Base-by-base conservation (phyloP, 2,329 filamentous ascomycete genomes). In the Pseudopithomyces chartarum region DNA sequence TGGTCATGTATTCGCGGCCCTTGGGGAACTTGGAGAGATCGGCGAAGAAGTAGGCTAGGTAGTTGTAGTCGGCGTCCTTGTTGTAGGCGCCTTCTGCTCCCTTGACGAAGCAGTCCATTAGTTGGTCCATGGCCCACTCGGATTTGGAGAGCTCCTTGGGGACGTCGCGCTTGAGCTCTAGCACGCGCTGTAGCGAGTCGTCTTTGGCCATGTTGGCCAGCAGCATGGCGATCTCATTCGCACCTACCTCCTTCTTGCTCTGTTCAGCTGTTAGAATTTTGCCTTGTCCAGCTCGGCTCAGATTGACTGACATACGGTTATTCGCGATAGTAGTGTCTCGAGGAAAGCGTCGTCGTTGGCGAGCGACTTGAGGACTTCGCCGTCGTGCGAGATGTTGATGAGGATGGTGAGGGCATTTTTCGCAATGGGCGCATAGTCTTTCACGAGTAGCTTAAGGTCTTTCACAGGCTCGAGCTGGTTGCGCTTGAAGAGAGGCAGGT, bases 101-200 rank as follows among this genome's bases (percentile, higher is more conserved):
- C 79, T 95, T 96, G 72, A 98, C 95, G 73, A 99, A 99, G 66
- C 96, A 89, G 75, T 98, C 95, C 74, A 99, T 87, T 29, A 99
- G 81, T 76, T 98, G 95, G 74, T 97, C 92, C 67, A 98, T 85
- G 4, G 91, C 88, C 56, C 86, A 82, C 34, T 88, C 84, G 39
- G 91, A 90, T 1, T 86, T 89, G 6, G 86, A 87, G 6, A 97
- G 84, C n/a, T 82, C 81, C 54, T 87, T 84, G 2, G 92, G 90
- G 0, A 88, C 75, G 6, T 84, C 79, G 60, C 92, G 89, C 68
- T 89, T 90, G 54, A 90, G 81, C 4, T 82, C 81, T 11, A 94
- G 76, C 4, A 97, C 80, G 42, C 83, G 83, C 62, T 89, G 89
- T 55, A 97, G 76, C 6, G 82, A 83, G 64, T 94, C 87, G 59